Evolutionary conservation across 345 rosid genomes (phyloP).

Genomic region (Populus pruinosa): DNA sequence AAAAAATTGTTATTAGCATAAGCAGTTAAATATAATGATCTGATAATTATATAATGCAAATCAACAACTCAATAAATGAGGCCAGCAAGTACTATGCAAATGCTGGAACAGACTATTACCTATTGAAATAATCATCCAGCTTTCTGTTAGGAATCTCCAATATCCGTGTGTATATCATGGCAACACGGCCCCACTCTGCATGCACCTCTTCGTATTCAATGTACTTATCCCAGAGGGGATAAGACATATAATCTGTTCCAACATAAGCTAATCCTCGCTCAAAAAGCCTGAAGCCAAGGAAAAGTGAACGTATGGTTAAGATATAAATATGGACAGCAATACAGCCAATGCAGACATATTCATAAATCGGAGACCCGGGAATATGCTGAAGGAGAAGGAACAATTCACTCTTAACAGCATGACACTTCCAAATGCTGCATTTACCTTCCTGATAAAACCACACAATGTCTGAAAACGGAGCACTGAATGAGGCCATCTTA

Average conservation of each 20-base stretch:
- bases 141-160: conserved; percentile 82
- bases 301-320: conserved; percentile 21
- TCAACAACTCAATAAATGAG: background rate
- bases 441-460: conserved; percentile 92
- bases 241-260: conserved; percentile 84
- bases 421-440: conserved; percentile 78
- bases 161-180: conserved; percentile 73
- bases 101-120: conserved; percentile 34
- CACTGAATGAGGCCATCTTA: conserved; percentile 86
- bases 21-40: background rate
- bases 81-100: background rate
- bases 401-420: conserved; percentile 74
- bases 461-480: conserved; percentile 73
- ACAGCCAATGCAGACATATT: conserved; percentile 26
- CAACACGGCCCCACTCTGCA: conserved; percentile 76
- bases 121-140: conserved; percentile 68
- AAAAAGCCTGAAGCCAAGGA: conserved; percentile 59
- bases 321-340: conserved; percentile 9
- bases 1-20: background rate
- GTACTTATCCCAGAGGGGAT: conserved; percentile 88
- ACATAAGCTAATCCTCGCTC: conserved; percentile 86
- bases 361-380: conserved; percentile 35
- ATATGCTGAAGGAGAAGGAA: conserved; percentile 54
- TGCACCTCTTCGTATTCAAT: conserved; percentile 92
- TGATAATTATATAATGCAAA: background rate